These are phyloP conservation scores for Pseudevernia furfuracea DNA, from an alignment of 495 filamentous ascomycete species.

Conservation along the genomic window DNA sequence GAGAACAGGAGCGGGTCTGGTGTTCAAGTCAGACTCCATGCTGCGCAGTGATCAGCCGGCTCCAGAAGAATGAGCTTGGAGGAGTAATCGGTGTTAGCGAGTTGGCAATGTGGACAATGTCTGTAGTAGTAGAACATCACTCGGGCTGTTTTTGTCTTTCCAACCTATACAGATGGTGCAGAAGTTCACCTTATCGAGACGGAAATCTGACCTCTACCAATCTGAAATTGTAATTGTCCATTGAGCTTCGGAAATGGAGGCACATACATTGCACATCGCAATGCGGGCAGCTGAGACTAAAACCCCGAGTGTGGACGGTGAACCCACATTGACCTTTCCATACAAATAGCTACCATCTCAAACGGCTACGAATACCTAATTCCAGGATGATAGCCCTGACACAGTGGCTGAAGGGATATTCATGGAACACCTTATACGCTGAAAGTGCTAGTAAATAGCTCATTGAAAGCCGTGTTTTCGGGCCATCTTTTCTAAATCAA, in stretches of 20 bases:
- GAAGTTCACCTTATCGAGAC: background rate
- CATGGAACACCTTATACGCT: background rate
- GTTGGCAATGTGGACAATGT: background rate
- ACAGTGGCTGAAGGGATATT: background rate
- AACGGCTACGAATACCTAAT: background rate
- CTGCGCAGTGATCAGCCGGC: background rate
- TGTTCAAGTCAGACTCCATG: constrained; percentile 35
- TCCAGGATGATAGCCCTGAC: background rate
- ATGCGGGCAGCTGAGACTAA: background rate
- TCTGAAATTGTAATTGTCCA: background rate
- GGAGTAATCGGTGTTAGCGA: background rate
- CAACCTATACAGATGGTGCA: background rate
- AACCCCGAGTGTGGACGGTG: background rate
- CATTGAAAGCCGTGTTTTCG: background rate
- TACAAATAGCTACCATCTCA: no score
- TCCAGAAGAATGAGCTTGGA: background rate
- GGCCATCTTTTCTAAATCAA: background rate
- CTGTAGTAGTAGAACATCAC: background rate
- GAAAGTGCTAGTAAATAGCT: background rate
- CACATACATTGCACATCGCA: background rate
- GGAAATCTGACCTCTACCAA: background rate
- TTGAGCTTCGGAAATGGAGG: background rate
- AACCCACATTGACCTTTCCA: no score
- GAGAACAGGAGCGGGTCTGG: constrained; percentile 43
- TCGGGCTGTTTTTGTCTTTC: background rate